Base-by-base conservation (phyloP, 805 yeast species). In the Yamadazyma sp. region DNA sequence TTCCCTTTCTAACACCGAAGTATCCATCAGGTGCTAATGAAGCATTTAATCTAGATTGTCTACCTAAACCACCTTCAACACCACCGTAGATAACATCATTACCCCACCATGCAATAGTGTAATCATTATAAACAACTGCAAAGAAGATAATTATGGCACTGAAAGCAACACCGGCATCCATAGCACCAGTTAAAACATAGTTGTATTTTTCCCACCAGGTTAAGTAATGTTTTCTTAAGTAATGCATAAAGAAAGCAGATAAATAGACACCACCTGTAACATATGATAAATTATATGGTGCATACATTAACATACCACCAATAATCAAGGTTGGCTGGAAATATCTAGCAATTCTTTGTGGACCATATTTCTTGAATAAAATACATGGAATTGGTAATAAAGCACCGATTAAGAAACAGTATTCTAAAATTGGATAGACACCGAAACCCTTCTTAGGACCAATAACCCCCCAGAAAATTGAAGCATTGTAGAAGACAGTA, bases 121-220 rank as follows among this genome's bases (percentile, higher is more conserved):
- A 60, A 5, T 62, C 60, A 31, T 73, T 64, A 48, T 69, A 76
- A 27, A 67, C 66, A 4, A 73, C 65, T 1, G 73, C 58, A 47
- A 76, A 76, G 59, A 81, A 80, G 23, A 78, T 71, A 37, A 80
- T 58, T 32, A 82, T 59, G 4, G 81, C 72, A 35, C 78, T 61
- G 42, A 78, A 66, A 1, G 83, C 84, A 20, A 77, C 72, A 13
- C 83, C 85, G 1, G 82, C 75, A 5, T 67, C 55, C 21, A 80
- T 56, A 2, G 75, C 81, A 30, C 80, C 70, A 13, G 79, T 60
- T 31, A 80, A 54, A 23, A 80, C 67, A 50, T 78, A 80, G 52
- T 80, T 80, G 56, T 82, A 82, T 55, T 80, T 81, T 27, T 80
- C 78, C 88, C 83, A 82, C 83, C 83, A 72, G 12, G 65, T 52